Percentiles rank a stretch among this genome's conserved stretches.
phyloP scores from a whole-genome alignment of 2,329 filamentous ascomycete species.

The Cytospora chrysosperma region DNA sequence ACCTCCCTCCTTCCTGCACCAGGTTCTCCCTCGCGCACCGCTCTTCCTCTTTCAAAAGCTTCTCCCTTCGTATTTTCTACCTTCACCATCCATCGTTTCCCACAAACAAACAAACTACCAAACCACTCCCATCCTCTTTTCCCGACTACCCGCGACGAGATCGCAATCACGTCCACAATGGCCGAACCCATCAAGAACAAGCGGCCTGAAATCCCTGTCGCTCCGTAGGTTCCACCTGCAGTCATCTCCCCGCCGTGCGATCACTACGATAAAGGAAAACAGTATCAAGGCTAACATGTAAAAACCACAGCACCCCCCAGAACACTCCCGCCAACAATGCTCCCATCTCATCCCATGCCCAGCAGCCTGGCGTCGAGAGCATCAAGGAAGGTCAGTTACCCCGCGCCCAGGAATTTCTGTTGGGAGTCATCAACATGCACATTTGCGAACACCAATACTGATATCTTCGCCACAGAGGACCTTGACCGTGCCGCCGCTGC shows the following conservation, averaged over 20 bases:
- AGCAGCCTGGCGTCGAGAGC: slow-evolving; percentile 88
- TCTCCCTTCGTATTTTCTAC: slow-evolving; percentile 15
- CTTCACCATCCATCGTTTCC: slow-evolving; percentile 9
- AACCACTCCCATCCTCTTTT: slow-evolving; percentile 19
- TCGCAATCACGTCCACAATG: slow-evolving; percentile 45
- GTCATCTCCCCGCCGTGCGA: slow-evolving; percentile 2
- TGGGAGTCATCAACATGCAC: background rate
- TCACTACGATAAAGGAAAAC: slow-evolving; percentile 22
- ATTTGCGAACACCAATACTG: slow-evolving; percentile 8
- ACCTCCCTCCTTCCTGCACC: slow-evolving; percentile 10
- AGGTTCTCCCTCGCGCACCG: slow-evolving; percentile 15
- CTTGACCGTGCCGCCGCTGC: slow-evolving; percentile 83
- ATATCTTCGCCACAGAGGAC: slow-evolving; percentile 64
- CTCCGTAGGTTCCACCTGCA: slow-evolving; percentile 53
- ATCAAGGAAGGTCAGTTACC: slow-evolving; percentile 86
- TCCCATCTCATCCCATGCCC: slow-evolving; percentile 94
- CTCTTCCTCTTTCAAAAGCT: slow-evolving; percentile 10
- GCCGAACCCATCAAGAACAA: slow-evolving; percentile 65
- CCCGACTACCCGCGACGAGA: slow-evolving; percentile 26
- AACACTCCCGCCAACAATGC: slow-evolving; percentile 96
- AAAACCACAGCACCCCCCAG: slow-evolving; percentile 79
- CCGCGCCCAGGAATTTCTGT: slow-evolving; percentile 13
- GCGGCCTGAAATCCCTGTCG: slow-evolving; percentile 54
- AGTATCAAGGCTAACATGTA: slow-evolving; percentile 28
- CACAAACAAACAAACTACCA: slow-evolving; percentile 2